A percentile compares a stretch with the other conserved stretches of the same genome.
Conservation (phyloP, 768 basidiomycete species). For the Kwoniella dejecticola region DNA sequence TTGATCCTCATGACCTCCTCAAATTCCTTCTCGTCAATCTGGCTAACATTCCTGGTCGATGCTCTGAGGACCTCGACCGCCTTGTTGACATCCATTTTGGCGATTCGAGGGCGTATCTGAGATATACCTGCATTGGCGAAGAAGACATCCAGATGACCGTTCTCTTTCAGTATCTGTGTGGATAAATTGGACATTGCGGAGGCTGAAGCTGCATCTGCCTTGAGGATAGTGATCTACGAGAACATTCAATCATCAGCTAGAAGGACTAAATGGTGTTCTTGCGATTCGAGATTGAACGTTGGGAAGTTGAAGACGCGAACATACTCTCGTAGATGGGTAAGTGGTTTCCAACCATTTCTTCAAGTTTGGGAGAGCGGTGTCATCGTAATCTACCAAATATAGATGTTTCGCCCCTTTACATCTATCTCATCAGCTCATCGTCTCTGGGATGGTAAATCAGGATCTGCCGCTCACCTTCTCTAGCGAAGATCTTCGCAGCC, state of each 20-base stretch:
- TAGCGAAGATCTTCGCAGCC: slow-evolving; percentile 33
- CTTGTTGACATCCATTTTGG: neutral
- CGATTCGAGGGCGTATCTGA: slow-evolving; percentile 1
- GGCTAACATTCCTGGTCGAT: slow-evolving; percentile 55
- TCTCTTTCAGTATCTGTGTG: slow-evolving; percentile 71
- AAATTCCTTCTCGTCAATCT: slow-evolving; percentile 67
- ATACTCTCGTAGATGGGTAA: slow-evolving; percentile 79
- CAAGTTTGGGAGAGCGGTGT: slow-evolving; percentile 69
- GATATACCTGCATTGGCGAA: slow-evolving; percentile 77
- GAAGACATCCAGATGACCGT: slow-evolving; percentile 87
- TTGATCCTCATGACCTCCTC: slow-evolving; percentile 80
- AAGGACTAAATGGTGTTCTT: neutral
- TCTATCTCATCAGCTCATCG: neutral
- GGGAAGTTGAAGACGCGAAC: no score
- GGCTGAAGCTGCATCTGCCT: slow-evolving; percentile 83
- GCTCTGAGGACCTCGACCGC: slow-evolving; percentile 6
- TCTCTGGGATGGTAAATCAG: neutral
- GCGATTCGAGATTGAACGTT: neutral
- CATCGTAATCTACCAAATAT: slow-evolving; percentile 73
- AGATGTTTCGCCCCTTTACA: slow-evolving; percentile 70
- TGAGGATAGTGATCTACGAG: slow-evolving; percentile 69
- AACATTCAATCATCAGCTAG: neutral
- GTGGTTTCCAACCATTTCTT: slow-evolving; percentile 66
- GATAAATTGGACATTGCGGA: slow-evolving; percentile 74
- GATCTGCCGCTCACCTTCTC: slow-evolving; percentile 13